A percentile compares a stretch with the other conserved stretches of the same genome.
These are phyloP conservation scores for Astraeus odoratus DNA, from an alignment of 768 basidiomycete genomes.

Conservation along the genomic window DNA sequence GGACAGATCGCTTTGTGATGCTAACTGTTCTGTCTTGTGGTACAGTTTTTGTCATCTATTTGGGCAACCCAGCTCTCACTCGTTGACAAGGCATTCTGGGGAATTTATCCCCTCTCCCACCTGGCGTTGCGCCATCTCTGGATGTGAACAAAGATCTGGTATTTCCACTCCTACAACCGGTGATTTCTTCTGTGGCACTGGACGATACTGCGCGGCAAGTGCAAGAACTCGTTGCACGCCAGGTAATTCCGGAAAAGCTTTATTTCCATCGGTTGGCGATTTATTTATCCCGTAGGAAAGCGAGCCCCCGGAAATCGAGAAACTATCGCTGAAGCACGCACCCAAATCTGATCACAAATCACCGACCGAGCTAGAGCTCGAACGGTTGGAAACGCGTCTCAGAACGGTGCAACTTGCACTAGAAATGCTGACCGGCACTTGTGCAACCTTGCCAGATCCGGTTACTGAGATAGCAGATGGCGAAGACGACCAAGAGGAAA, in stretches of 20 bases:
- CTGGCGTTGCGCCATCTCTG: slow-evolving; percentile 52
- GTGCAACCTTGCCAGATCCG: slow-evolving; percentile 80
- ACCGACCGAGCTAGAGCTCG: slow-evolving; percentile 60
- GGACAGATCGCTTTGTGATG: slow-evolving; percentile 43
- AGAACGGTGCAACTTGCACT: slow-evolving; percentile 76
- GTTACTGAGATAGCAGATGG: slow-evolving; percentile 35
- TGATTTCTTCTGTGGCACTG: slow-evolving; percentile 55
- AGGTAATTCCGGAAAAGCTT: slow-evolving; percentile 31
- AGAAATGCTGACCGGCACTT: slow-evolving; percentile 83
- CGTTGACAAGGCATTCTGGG: slow-evolving; percentile 55
- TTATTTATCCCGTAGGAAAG: slow-evolving; percentile 30
- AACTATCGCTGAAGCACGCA: slow-evolving; percentile 52
- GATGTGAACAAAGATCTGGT: slow-evolving; percentile 70
- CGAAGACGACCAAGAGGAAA: slow-evolving; percentile 26
- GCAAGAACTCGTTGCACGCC: slow-evolving; percentile 43
- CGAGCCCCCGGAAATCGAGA: slow-evolving; percentile 45
- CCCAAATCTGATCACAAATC: slow-evolving; percentile 77
- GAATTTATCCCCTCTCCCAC: slow-evolving; percentile 71
- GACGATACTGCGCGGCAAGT: slow-evolving; percentile 41
- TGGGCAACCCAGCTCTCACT: background rate
- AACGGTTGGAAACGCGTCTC: slow-evolving; percentile 62
- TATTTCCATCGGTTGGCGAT: background rate
- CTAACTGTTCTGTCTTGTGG: slow-evolving; percentile 69
- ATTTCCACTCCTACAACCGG: slow-evolving; percentile 62
- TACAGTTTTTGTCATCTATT: slow-evolving; percentile 23